Percentiles rank a stretch among this genome's conserved stretches.
Conservation (phyloP, 2,329 filamentous ascomycete species). For the Pseudocercospora fuligena region DNA sequence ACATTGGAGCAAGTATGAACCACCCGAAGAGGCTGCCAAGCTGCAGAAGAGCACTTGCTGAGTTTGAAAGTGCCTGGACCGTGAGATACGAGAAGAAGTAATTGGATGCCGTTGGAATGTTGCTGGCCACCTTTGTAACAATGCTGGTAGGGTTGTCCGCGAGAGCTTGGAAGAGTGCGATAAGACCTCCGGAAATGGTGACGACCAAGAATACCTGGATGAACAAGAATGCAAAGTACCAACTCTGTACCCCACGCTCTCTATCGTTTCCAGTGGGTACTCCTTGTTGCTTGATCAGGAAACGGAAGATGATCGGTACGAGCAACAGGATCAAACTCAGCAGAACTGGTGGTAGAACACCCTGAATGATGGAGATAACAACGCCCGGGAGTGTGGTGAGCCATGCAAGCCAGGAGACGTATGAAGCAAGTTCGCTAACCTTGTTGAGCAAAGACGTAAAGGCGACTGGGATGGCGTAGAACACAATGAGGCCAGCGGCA, state of each 20-base stretch:
- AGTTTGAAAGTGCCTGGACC: constrained; percentile 87
- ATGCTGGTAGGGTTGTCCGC: constrained; percentile 69
- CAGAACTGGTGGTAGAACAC: constrained; percentile 80
- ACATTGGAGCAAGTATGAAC: constrained; percentile 77
- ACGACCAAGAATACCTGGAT: constrained; percentile 93
- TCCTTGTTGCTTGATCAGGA: constrained; percentile 75
- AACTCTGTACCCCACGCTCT: constrained; percentile 83
- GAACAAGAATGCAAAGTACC: constrained; percentile 93
- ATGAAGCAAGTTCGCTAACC: constrained; percentile 69
- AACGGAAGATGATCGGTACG: constrained; percentile 76
- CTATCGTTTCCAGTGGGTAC: constrained; percentile 80
- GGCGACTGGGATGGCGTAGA: constrained; percentile 89
- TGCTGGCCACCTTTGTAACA: constrained; percentile 72
- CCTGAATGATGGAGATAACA: constrained; percentile 73
- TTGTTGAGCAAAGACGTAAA: constrained; percentile 85
- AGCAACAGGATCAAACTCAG: constrained; percentile 79
- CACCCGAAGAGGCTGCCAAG: constrained; percentile 77
- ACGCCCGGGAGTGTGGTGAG: constrained; percentile 65
- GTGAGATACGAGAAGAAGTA: constrained; percentile 99
- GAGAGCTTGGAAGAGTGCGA: constrained; percentile 67
- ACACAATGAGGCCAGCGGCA: constrained; percentile 76
- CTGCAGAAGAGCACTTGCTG: constrained; percentile 85
- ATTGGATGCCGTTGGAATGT: constrained; percentile 84
- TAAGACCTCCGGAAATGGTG: constrained; percentile 78
- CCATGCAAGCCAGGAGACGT: constrained; percentile 72